Base-by-base conservation (phyloP, 768 basidiomycete genomes). In the Phanerochaete carnosa region DNA sequence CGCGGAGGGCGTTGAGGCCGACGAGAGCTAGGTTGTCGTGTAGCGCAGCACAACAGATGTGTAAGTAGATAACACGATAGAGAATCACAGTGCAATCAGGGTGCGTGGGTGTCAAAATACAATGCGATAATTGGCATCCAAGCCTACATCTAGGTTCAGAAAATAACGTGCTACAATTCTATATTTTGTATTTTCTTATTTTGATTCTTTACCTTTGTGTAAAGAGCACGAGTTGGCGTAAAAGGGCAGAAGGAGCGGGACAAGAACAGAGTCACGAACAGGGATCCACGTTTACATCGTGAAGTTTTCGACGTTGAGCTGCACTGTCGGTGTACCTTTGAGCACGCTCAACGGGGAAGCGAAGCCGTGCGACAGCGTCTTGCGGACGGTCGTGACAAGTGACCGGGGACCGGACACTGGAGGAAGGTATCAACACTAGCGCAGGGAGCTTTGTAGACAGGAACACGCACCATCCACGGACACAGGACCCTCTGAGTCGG, bases 391-490 rank as follows among this genome's bases (percentile, higher is more conserved):
- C 15, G 55, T 19, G 16, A 61, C 49, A n/a, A 64, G 50, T 19
- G 55, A 9, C 5, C 33, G 11, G 8, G 63, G 63, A 6, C 63
- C 63, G 16, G 63, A 64, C 11, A 61, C 63, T 63, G 53, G 8
- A 28, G 8, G 25, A 9, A 30, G 19, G 16, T 1, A 23, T 35
- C 30, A 7, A 1, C 25, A 29, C 23, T 29, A 30, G 12, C 1
- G 22, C 50, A n/a, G n/a, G n/a, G n/a, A n/a, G n/a, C n/a, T n/a
- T n/a, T n/a, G n/a, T 19, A 15, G 26, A n/a, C 25, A 33, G 29
- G 30, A 11, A 46, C 39, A 62, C 66, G 52, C 32, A 73, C 72
- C 71, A 61, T 74, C 69, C 7, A 74, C 71, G 11, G 73, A 70
- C n/a, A 74, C 69, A 2, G 69, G 65, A 6, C 71, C 70, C 23